These are phyloP conservation scores for Nissolia schottii DNA, from an alignment of 306 rosid genomes.

Conservation along the genomic window DNA sequence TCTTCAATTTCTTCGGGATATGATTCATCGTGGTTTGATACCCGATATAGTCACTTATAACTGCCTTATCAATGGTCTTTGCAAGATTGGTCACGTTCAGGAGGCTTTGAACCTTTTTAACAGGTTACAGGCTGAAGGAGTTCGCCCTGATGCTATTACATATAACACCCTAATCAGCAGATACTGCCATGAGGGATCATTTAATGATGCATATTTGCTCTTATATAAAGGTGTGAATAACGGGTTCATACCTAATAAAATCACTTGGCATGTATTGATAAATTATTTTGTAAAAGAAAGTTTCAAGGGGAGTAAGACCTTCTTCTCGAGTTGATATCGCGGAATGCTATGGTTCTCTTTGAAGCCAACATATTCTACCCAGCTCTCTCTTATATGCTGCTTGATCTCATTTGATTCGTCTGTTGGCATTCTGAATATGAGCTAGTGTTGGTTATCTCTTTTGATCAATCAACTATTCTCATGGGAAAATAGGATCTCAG, in stretches of 20 bases:
- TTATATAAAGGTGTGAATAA: conserved; percentile 59
- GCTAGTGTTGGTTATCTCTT: conserved; percentile 6
- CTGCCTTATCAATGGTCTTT: conserved; percentile 76
- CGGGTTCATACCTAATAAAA: conserved; percentile 67
- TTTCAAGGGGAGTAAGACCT: conserved; percentile 20
- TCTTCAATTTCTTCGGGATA: conserved; percentile 63
- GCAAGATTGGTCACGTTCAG: conserved; percentile 53
- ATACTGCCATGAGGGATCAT: conserved; percentile 60
- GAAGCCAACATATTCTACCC: conserved; percentile 10
- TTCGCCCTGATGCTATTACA: conserved; percentile 66
- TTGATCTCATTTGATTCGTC: conserved; percentile 19
- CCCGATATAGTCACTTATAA: conserved; percentile 90
- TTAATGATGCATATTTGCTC: conserved; percentile 60
- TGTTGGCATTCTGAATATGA: neutral
- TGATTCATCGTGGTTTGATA: conserved; percentile 60
- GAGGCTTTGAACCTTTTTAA: conserved; percentile 75
- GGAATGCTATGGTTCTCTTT: neutral
- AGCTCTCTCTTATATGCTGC: neutral
- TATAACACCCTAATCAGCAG: conserved; percentile 73
- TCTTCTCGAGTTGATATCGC: conserved; percentile 14
- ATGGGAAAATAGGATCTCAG: neutral
- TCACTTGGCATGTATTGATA: conserved; percentile 76
- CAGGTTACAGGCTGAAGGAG: conserved; percentile 63
- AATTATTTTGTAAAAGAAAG: conserved; percentile 39
- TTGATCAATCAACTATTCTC: conserved; percentile 11